Evolutionary conservation across 106 monocot species (phyloP).

Genomic region (Dendrobium huoshanense): DNA sequence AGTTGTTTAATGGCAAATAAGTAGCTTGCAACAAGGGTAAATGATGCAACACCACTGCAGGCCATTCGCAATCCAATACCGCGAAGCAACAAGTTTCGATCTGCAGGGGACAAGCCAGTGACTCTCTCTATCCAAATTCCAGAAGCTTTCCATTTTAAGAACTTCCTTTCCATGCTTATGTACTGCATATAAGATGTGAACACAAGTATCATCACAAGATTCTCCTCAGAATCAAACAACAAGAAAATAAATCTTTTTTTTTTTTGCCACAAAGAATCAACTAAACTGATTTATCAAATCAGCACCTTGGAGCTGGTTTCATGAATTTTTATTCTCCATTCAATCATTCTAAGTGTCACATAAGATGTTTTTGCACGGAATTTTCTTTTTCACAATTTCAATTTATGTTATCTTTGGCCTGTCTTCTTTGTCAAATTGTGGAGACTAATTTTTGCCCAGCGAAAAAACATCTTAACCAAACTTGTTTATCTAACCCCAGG

Average conservation of each 20-base stretch:
- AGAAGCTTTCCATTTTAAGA: conserved; percentile 68
- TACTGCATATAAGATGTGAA: conserved; percentile 40
- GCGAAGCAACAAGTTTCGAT: conserved; percentile 66
- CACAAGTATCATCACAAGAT: not conserved
- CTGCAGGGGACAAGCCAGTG: conserved; percentile 72
- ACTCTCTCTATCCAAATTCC: conserved; percentile 85
- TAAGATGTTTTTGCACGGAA: too few relatives aligned
- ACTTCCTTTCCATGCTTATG: conserved; percentile 76
- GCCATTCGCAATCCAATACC: conserved; percentile 75
- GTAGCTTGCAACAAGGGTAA: conserved; percentile 73
- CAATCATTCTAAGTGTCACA: too few relatives aligned
- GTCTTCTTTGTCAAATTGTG: too few relatives aligned
- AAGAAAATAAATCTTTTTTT: too few relatives aligned
- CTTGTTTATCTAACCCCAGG: too few relatives aligned
- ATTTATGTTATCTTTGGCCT: too few relatives aligned
- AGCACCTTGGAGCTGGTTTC: too few relatives aligned
- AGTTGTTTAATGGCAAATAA: conserved; percentile 51
- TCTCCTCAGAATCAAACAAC: not conserved
- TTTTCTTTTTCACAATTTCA: too few relatives aligned
- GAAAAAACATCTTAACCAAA: too few relatives aligned
- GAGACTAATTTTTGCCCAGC: too few relatives aligned
- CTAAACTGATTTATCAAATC: not conserved
- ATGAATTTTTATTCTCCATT: too few relatives aligned
- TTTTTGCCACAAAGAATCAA: not conserved
- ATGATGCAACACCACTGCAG: conserved; percentile 70